Conservation (phyloP, 2,329 filamentous ascomycete species). For the Trichoderma sp. region DNA sequence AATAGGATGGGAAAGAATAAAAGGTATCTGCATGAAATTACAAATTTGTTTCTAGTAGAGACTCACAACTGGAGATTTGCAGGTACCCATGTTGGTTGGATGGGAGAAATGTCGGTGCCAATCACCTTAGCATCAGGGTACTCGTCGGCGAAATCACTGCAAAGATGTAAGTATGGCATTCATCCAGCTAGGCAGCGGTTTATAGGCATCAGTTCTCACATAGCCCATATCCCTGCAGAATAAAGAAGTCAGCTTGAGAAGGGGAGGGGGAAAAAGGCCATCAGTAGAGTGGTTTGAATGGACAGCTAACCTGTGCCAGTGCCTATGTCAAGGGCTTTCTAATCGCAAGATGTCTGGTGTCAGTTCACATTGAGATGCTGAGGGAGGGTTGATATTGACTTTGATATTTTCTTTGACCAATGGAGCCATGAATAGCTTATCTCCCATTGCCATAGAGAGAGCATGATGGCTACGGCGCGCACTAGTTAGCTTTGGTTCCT, state of each 20-base stretch:
- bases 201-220: conserved; percentile 16
- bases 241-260: neutral
- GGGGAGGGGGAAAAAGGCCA: too few species aligned
- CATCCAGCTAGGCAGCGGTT: conserved; percentile 35
- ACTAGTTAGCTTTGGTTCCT: neutral
- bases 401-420: conserved; percentile 17
- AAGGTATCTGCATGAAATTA: neutral
- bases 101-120: conserved; percentile 55
- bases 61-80: conserved; percentile 19
- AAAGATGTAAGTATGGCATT: conserved; percentile 42
- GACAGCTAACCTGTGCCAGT: conserved; percentile 23
- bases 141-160: conserved; percentile 49
- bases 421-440: conserved; percentile 27
- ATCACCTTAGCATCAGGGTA: conserved; percentile 43
- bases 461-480: conserved; percentile 20
- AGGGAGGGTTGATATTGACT: neutral
- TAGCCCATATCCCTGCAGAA: conserved; percentile 18
- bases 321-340: conserved; percentile 31
- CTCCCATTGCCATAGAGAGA: conserved; percentile 28
- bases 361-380: neutral
- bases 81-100: conserved; percentile 51
- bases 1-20: conserved; percentile 30
- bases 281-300: neutral
- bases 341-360: neutral
- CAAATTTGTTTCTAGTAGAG: neutral